Evolutionary conservation across 768 basidiomycete species (phyloP), one percentile per base, ranked within the genome.

Genomic region (Paxillus rubicundulus): DNA sequence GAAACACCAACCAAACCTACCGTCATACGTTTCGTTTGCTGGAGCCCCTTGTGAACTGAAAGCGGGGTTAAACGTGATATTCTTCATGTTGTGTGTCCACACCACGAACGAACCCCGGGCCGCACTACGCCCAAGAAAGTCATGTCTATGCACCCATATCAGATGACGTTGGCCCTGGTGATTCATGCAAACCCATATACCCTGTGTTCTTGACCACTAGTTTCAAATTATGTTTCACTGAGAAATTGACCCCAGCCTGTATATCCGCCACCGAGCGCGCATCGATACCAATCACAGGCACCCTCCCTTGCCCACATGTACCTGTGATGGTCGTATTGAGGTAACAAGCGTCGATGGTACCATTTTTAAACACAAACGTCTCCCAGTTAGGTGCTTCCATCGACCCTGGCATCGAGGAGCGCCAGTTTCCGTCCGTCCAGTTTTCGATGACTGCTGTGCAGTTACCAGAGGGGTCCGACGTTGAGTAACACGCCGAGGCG

Each of bases 11-110:
- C n/a, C 16, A 47, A 9, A 20, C 24, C 30, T 53, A 64, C 65
- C 58, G 30, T 66, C 45, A 45, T 58, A 53, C 16, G 52, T 54
- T 42, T 56, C 51, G 9, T 47, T 49, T 6, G 9, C 20, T 9
- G 61, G 53, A 2, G 52, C 58, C 17, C 78, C 75, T 7, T 68
- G 55, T 0, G 75, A 74, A 9, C 44, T 45, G 50, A 72, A 73
- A 4, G 54, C 52, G 3, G 59, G 14, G 20, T 70, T 54, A 33
- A 69, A 74, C 1, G 61, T 66, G 48, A 73, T 69, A 21, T 72
- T 64, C 65, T 74, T 72, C 59, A 74, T 61, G 39, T 73, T 57
- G 43, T 75, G 75, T 0, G 72, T 77, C 72, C 73, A 78, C 24
- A 77, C 58, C 38, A 72, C 41, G 41, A 77, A 71, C 1, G 70